These are phyloP conservation scores for Cupressus sempervirens DNA, from an alignment of 75 land plant species.

Conservation along the genomic window DNA sequence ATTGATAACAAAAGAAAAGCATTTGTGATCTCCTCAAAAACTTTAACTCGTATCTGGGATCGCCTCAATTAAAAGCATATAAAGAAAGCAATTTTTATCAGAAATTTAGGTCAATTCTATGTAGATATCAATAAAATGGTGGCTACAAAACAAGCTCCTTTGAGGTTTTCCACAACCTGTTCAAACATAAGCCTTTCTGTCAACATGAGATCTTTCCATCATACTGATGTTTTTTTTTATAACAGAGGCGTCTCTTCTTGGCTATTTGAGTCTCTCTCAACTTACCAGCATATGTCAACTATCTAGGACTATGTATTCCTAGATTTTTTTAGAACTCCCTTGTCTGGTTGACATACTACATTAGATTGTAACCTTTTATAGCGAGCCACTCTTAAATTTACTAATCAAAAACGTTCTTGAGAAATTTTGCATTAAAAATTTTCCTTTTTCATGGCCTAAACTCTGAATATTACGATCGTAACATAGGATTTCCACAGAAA, in stretches of 20 bases:
- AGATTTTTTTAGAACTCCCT: not conserved
- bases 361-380: not conserved
- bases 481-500: too few relatives aligned
- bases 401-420: not conserved
- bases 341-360: not conserved
- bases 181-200: not conserved
- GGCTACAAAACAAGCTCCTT: not conserved
- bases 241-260: not conserved
- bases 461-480: not conserved
- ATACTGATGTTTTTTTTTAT: too few relatives aligned
- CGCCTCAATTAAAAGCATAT: too few relatives aligned
- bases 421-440: not conserved
- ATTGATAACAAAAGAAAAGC: too few relatives aligned
- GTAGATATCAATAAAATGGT: not conserved
- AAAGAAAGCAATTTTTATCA: too few relatives aligned
- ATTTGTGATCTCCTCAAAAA: too few relatives aligned
- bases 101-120: not conserved
- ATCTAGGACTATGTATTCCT: not conserved
- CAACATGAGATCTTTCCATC: not conserved
- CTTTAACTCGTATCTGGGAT: too few relatives aligned
- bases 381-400: not conserved
- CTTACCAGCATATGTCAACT: not conserved
- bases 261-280: not conserved
- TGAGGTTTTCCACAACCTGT: not conserved
- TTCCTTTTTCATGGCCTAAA: not conserved